A percentile compares a stretch with the other conserved stretches of the same genome.
phyloP scores from a whole-genome alignment of 306 rosid species.

The Cucumis melo region DNA sequence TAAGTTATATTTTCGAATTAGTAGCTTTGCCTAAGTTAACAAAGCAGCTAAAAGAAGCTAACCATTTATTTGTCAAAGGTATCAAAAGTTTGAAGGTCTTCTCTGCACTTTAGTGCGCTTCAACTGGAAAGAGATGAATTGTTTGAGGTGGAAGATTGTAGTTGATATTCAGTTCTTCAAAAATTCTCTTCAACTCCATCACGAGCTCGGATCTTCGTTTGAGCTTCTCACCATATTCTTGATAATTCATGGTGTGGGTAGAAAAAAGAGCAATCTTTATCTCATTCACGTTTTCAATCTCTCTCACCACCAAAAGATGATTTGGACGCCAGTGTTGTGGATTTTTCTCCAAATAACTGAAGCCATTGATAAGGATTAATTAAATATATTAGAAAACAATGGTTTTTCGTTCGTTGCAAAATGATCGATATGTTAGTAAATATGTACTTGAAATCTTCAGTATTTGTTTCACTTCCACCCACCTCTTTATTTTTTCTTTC shows the following conservation, averaged over 20 bases:
- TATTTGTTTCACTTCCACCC: constrained; percentile 10
- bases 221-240: constrained; percentile 54
- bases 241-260: constrained; percentile 82
- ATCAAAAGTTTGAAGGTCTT: constrained; percentile 10
- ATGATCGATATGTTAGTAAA: neutral
- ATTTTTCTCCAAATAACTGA: constrained; percentile 60
- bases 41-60: neutral
- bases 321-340: constrained; percentile 63
- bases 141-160: constrained; percentile 65
- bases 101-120: neutral
- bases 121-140: constrained; percentile 39
- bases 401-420: neutral
- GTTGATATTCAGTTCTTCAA: constrained; percentile 63
- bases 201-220: constrained; percentile 50
- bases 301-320: constrained; percentile 38
- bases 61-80: neutral
- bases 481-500: constrained; percentile 45
- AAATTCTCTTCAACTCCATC: constrained; percentile 54
- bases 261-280: constrained; percentile 43
- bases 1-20: neutral
- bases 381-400: neutral
- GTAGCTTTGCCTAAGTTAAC: neutral
- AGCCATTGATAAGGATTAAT: neutral
- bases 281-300: constrained; percentile 60
- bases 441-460: neutral